These are phyloP conservation scores for Parathielavia appendiculata DNA, from an alignment of 495 filamentous ascomycete species.

Conservation along the genomic window DNA sequence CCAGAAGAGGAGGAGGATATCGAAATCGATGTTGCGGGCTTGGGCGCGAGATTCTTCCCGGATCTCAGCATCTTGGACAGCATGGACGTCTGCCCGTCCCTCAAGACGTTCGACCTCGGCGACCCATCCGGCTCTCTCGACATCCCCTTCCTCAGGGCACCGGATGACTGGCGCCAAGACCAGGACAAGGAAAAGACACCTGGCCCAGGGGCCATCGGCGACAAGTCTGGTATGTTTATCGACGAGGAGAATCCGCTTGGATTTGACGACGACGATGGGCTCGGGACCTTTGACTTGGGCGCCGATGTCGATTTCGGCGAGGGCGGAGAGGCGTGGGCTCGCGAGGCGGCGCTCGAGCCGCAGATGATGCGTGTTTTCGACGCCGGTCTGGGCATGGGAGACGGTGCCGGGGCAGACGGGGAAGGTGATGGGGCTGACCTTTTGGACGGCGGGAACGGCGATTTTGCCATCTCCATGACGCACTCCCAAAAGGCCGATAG, in stretches of 20 bases:
- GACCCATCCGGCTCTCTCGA: constrained; percentile 77
- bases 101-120: constrained; percentile 88
- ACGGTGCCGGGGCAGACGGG: constrained; percentile 48
- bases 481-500: constrained; percentile 54
- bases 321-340: constrained; percentile 69
- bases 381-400: constrained; percentile 48
- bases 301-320: constrained; percentile 65
- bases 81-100: constrained; percentile 90
- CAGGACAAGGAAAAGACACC: constrained; percentile 52
- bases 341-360: constrained; percentile 59
- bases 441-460: constrained; percentile 51
- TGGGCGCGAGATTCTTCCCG: constrained; percentile 81
- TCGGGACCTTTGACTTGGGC: constrained; percentile 72
- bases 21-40: constrained; percentile 69
- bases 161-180: constrained; percentile 75
- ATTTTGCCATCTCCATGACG: constrained; percentile 68
- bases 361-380: constrained; percentile 57
- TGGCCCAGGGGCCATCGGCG: constrained; percentile 46
- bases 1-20: constrained; percentile 41
- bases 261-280: constrained; percentile 76
- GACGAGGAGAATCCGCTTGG: constrained; percentile 72
- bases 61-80: constrained; percentile 68
- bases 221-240: constrained; percentile 75
- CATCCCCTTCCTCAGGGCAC: constrained; percentile 85
- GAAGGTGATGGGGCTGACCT: constrained; percentile 60